phyloP scores from a whole-genome alignment of 2,329 filamentous ascomycete genomes.

The Septoria petroselini region DNA sequence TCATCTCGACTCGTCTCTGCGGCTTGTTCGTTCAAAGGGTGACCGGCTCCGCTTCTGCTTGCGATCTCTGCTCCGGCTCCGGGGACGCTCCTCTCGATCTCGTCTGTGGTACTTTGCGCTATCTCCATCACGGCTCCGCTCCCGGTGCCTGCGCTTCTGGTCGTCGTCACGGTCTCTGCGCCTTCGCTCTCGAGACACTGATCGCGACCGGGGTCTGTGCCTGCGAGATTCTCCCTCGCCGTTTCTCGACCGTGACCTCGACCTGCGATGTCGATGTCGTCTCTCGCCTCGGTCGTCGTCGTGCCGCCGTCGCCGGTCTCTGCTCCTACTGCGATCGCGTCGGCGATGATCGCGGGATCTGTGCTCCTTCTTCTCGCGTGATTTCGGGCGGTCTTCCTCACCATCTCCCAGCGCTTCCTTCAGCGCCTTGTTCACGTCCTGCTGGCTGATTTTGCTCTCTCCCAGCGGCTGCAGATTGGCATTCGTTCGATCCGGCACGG shows the following conservation, averaged over 20 bases:
- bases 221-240: slow-evolving; percentile 28
- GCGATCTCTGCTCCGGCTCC: neutral
- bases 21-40: slow-evolving; percentile 21
- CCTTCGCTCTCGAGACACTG: slow-evolving; percentile 19
- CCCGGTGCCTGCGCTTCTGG: too few relatives aligned
- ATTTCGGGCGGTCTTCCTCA: slow-evolving; percentile 32
- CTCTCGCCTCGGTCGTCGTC: slow-evolving; percentile 28
- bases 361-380: slow-evolving; percentile 20
- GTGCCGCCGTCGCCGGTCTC: slow-evolving; percentile 24
- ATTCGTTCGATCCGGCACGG: slow-evolving; percentile 65
- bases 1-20: slow-evolving; percentile 21
- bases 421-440: slow-evolving; percentile 55
- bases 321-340: slow-evolving; percentile 29
- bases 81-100: slow-evolving; percentile 10
- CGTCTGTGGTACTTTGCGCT: slow-evolving; percentile 18
- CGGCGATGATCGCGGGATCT: slow-evolving; percentile 26
- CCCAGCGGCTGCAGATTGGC: slow-evolving; percentile 62
- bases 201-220: slow-evolving; percentile 23
- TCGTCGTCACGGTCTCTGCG: slow-evolving; percentile 4
- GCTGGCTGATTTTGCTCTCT: slow-evolving; percentile 46
- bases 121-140: neutral
- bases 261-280: slow-evolving; percentile 25
- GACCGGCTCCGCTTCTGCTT: slow-evolving; percentile 24
- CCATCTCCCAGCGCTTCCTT: slow-evolving; percentile 46
- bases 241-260: slow-evolving; percentile 32